Evolutionary conservation across 1,284 basidiomycete species (phyloP), one percentile per base, ranked within the genome.

Genomic region (Kwoniella shivajii): DNA sequence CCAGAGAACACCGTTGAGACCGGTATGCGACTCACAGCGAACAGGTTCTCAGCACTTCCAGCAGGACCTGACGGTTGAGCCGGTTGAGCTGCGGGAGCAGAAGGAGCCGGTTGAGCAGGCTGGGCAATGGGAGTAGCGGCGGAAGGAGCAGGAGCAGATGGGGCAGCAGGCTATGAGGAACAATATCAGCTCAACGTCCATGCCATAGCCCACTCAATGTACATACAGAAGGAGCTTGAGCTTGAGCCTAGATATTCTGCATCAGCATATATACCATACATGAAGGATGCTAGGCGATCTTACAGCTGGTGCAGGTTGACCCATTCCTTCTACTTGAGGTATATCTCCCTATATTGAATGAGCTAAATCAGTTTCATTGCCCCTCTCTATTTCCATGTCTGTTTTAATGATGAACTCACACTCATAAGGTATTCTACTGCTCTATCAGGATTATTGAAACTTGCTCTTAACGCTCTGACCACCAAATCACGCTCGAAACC

Each of bases 381-480:
- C n/a, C n/a, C n/a, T n/a, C n/a, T n/a, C n/a, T n/a, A n/a, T n/a
- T n/a, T n/a, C n/a, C n/a, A n/a, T n/a, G n/a, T n/a, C n/a, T n/a
- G n/a, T 42, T 16, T 39, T 42, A 9, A 38, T 1, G 18, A 6
- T 13, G 22, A 2, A 81, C 88, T 70, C 67, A 94, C 94, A 62
- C 77, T 96, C 85, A 98, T 89, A 48, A 99, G 82, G 78, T 99
- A 99, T 78, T 99, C 96, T 27, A 94, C 94, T 6, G 96, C 96
- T 41, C 96, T 86, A 71, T 99, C 94, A 1, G 96, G 92, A 78
- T 99, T 99, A 80, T 99, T 99, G 80, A 86, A 99, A 73, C 91
- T 94, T 22, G 94, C 95, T 57, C 91, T 85, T 76, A 99, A 78
- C 4, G 95, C 94, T 29, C 87, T 84, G 71, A 88, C 79, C 30